These are phyloP conservation scores for Trypanosomatidae sp. DNA, from an alignment of 208 protist species.

Conservation along the genomic window DNA sequence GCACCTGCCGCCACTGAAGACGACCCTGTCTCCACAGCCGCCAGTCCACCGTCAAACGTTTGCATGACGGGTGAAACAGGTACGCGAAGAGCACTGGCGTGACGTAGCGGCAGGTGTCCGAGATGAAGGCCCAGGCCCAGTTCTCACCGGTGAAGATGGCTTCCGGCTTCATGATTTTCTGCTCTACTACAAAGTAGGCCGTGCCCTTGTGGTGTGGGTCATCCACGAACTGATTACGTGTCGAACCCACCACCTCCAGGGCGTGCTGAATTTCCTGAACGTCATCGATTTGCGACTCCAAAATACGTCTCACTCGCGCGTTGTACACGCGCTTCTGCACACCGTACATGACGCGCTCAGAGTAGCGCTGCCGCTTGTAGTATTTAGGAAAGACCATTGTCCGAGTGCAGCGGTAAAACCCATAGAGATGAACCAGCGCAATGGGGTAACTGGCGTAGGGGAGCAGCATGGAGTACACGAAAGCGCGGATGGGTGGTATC, in stretches of 20 bases:
- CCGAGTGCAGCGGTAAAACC: slow-evolving; percentile 75
- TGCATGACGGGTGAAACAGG: slow-evolving; percentile 77
- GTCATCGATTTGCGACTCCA: slow-evolving; percentile 69
- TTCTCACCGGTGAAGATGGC: slow-evolving; percentile 86
- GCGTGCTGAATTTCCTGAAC: slow-evolving; percentile 77
- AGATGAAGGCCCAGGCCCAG: slow-evolving; percentile 90
- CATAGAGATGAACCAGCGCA: slow-evolving; percentile 60
- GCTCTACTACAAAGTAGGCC: slow-evolving; percentile 86
- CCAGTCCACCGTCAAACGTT: slow-evolving; percentile 66
- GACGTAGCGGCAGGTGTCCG: slow-evolving; percentile 82
- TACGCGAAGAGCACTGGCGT: slow-evolving; percentile 65
- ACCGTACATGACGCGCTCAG: slow-evolving; percentile 76
- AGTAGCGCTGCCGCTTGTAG: slow-evolving; percentile 70
- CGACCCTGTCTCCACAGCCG: slow-evolving; percentile 65
- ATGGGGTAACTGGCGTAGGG: slow-evolving; percentile 84
- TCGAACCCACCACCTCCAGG: slow-evolving; percentile 47
- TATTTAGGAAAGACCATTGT: slow-evolving; percentile 72
- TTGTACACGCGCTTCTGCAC: slow-evolving; percentile 86
- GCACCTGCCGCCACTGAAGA: slow-evolving; percentile 70
- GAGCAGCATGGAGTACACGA: slow-evolving; percentile 74
- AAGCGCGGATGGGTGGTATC: slow-evolving; percentile 68
- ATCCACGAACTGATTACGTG: slow-evolving; percentile 85
- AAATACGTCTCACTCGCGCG: slow-evolving; percentile 38
- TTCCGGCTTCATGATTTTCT: slow-evolving; percentile 84
- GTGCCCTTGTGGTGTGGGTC: slow-evolving; percentile 58